Evolutionary conservation across 208 protist genomes (phyloP).

Genomic region (Borovskyia barvae): DNA sequence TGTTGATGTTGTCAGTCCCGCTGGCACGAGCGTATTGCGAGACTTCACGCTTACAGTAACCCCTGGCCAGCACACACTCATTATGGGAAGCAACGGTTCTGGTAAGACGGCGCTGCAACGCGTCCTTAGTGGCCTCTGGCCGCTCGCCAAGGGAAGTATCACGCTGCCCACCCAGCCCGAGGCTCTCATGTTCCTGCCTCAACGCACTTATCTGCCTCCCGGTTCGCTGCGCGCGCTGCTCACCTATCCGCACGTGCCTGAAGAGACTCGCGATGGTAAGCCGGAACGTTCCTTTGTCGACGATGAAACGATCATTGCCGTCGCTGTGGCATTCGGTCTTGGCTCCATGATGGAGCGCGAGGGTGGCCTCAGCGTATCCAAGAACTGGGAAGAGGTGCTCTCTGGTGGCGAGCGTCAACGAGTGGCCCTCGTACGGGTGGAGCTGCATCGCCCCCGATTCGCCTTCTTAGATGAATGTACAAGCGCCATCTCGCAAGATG

Average conservation of each 20-base stretch:
- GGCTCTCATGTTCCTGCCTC: slow-evolving; percentile 62
- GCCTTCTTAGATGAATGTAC: slow-evolving; percentile 92
- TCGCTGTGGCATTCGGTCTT: slow-evolving; percentile 52
- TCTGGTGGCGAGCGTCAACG: slow-evolving; percentile 91
- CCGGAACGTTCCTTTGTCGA: slow-evolving; percentile 24
- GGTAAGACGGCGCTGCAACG: slow-evolving; percentile 87
- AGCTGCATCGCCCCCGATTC: slow-evolving; percentile 80
- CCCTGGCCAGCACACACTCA: slow-evolving; percentile 55
- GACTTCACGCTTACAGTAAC: slow-evolving; percentile 65
- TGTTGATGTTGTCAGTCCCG: slow-evolving; percentile 58
- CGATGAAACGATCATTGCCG: slow-evolving; percentile 54
- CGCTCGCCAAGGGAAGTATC: slow-evolving; percentile 51
- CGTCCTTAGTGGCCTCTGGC: slow-evolving; percentile 71
- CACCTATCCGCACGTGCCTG: slow-evolving; percentile 57
- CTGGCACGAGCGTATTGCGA: slow-evolving; percentile 35
- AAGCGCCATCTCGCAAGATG: slow-evolving; percentile 82
- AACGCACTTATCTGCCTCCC: slow-evolving; percentile 78
- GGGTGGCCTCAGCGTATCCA: slow-evolving; percentile 67
- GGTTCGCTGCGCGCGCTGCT: slow-evolving; percentile 83
- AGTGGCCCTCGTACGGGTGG: slow-evolving; percentile 74
- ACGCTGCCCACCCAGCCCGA: slow-evolving; percentile 25
- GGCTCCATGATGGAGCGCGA: slow-evolving; percentile 65
- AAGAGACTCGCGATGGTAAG: slow-evolving; percentile 16
- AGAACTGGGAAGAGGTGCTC: slow-evolving; percentile 85
- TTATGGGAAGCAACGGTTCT: slow-evolving; percentile 89